A percentile compares a stretch with the other conserved stretches of the same genome.
Evolutionary conservation across 2,329 filamentous ascomycete genomes (phyloP).

Genomic region (Sodiomyces alkalinus): DNA sequence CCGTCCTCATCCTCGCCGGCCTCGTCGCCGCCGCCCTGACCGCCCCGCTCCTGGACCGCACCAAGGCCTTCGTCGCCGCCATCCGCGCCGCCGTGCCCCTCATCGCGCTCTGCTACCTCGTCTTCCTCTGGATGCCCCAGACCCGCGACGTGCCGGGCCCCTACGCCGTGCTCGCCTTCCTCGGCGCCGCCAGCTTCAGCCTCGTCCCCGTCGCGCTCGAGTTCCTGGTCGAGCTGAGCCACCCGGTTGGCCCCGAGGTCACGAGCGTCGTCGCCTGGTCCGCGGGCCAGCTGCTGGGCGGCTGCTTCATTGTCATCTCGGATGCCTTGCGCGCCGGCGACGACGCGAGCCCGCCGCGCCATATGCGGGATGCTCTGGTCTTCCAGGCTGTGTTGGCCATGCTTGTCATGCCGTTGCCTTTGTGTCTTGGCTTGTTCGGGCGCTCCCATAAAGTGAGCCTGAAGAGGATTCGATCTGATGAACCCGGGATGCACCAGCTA

Average conservation of each 20-base stretch:
- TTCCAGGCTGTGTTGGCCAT: slow-evolving; percentile 63
- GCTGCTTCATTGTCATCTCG: slow-evolving; percentile 69
- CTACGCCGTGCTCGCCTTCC: slow-evolving; percentile 57
- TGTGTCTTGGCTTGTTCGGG: slow-evolving; percentile 59
- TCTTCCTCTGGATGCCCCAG: slow-evolving; percentile 61
- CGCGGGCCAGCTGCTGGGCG: slow-evolving; percentile 74
- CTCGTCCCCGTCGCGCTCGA: slow-evolving; percentile 77
- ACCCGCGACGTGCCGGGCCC: slow-evolving; percentile 43
- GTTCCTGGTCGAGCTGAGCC: slow-evolving; percentile 72
- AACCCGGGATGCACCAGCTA: slow-evolving; percentile 13
- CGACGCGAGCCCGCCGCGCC: slow-evolving; percentile 41
- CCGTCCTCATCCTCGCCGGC: slow-evolving; percentile 76
- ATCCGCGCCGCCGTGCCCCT: slow-evolving; percentile 64
- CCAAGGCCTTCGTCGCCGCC: slow-evolving; percentile 59
- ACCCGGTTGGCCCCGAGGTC: slow-evolving; percentile 76
- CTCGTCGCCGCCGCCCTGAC: slow-evolving; percentile 61
- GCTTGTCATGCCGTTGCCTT: slow-evolving; percentile 47
- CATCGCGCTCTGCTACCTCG: slow-evolving; percentile 57
- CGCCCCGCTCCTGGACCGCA: slow-evolving; percentile 72
- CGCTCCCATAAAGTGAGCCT: slow-evolving; percentile 32
- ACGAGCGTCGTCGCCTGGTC: slow-evolving; percentile 74
- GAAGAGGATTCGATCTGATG: slow-evolving; percentile 32
- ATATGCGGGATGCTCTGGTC: slow-evolving; percentile 62
- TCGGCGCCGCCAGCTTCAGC: slow-evolving; percentile 68
- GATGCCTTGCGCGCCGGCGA: slow-evolving; percentile 50